Evolutionary conservation across 495 filamentous ascomycete species (phyloP), one percentile per base, ranked within the genome.

Genomic region (Neurospora hispaniola): DNA sequence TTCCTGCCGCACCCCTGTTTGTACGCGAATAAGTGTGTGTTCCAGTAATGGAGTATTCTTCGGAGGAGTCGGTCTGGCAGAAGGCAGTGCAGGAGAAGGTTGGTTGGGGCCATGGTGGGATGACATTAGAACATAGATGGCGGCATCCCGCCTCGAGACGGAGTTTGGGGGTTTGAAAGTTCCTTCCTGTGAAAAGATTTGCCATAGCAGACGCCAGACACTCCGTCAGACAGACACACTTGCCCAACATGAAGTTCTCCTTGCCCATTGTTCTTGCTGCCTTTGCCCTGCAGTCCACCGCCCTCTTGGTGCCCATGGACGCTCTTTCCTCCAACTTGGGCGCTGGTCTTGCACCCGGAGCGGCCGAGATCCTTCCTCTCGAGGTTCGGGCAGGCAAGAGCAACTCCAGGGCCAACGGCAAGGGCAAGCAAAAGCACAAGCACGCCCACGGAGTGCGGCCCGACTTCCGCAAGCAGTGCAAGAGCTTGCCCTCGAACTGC

Each of bases 401-500:
- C 40, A 40, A 40, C 39, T 40, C 39, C 39, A 31, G 27, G 27
- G 27, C 27, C 27, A 31, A 31, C 27, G 14, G 27, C 14, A 66
- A 66, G 23, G 10, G 40, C 40, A 41, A 41, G 43, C 42, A 48
- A 18, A 73, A 59, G 23, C 69, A 72, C 48, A 31, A 54, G 23
- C 73, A 76, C 20, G 40, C 42, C 16, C 73, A 69, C 16, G 71
- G 42, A 54, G 35, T 72, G 20, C 39, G 23, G n/a, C 71, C 71
- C 16, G 71, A 76, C 71, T 76, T 76, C 43, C 75, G 75, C 42
- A 46, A 59, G 42, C 42, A 71, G 2, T 76, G 75, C 48, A 59
- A 70, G 14, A 73, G 71, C 71, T 18, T 38, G 20, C 41, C 71
- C 11, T 69, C 71, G n/a, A 70, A 66, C 42, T 76, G 75, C 59